phyloP scores from a whole-genome alignment of 257 asterid genomes.

The Solanum phureja region DNA sequence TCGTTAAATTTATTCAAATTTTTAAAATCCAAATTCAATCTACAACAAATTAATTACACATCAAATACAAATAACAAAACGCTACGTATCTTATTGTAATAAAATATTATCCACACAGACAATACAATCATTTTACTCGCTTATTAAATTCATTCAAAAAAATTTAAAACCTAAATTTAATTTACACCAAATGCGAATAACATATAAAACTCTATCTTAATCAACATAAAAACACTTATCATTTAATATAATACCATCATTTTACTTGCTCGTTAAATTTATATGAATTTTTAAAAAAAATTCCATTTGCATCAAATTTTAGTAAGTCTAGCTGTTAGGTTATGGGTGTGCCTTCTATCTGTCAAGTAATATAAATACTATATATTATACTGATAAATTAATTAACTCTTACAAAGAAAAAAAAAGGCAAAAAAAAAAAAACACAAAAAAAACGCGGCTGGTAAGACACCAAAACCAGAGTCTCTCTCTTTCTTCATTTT shows the following conservation, averaged over 20 bases:
- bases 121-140: background rate
- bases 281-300: background rate
- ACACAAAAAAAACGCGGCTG: conserved; percentile 53
- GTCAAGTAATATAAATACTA: background rate
- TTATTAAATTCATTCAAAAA: background rate
- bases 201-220: background rate
- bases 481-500: conserved; percentile 10
- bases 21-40: fast-evolving
- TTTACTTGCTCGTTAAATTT: background rate
- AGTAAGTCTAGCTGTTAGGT: background rate
- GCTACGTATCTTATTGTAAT: background rate
- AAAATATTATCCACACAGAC: fast-evolving
- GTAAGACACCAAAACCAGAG: conserved; percentile 38
- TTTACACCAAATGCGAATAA: background rate
- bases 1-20: background rate
- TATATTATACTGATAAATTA: background rate
- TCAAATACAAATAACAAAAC: background rate
- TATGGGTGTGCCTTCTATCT: background rate
- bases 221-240: background rate
- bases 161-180: background rate
- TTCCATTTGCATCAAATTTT: background rate
- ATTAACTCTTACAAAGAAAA: background rate
- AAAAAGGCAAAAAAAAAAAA: background rate
- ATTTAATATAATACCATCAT: background rate
- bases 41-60: no score